Evolutionary conservation across 805 yeast genomes (phyloP).

Genomic region (Candida krabiensis): DNA sequence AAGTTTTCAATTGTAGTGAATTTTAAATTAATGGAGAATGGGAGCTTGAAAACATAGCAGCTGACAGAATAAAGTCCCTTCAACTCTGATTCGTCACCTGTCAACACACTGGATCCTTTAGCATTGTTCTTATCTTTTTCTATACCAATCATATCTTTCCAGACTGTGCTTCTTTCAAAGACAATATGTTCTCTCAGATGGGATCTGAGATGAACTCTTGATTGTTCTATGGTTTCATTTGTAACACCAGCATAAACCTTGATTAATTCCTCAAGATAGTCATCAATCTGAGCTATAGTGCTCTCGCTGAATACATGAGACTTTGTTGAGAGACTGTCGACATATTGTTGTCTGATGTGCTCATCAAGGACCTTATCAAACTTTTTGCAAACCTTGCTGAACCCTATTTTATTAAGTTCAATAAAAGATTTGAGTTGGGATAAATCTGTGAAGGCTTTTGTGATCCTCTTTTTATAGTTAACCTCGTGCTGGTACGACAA

Average conservation of each 20-base stretch:
- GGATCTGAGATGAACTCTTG: constrained; percentile 42
- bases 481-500: constrained; percentile 50
- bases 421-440: constrained; percentile 51
- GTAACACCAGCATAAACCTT: constrained; percentile 30
- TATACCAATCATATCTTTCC: constrained; percentile 57
- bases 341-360: constrained; percentile 41
- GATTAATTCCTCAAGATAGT: constrained; percentile 30
- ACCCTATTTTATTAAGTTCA: constrained; percentile 53
- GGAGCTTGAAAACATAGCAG: constrained; percentile 24
- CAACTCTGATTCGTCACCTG: constrained; percentile 34
- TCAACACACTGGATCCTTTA: constrained; percentile 36
- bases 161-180: constrained; percentile 56
- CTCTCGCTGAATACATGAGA: constrained; percentile 39
- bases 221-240: constrained; percentile 16
- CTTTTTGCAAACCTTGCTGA: constrained; percentile 52
- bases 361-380: constrained; percentile 52
- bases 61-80: constrained; percentile 34
- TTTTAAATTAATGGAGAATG: constrained; percentile 17
- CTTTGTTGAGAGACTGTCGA: constrained; percentile 25
- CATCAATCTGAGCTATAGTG: constrained; percentile 29
- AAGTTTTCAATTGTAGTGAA: constrained; percentile 29
- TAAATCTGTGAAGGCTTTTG: constrained; percentile 43
- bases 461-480: constrained; percentile 45
- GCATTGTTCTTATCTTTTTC: constrained; percentile 29
- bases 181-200: constrained; percentile 56